Percentiles rank a stretch among this genome's conserved stretches.
phyloP scores from a whole-genome alignment of 2,329 filamentous ascomycete species.

The Ascochyta viciae-villosae region DNA sequence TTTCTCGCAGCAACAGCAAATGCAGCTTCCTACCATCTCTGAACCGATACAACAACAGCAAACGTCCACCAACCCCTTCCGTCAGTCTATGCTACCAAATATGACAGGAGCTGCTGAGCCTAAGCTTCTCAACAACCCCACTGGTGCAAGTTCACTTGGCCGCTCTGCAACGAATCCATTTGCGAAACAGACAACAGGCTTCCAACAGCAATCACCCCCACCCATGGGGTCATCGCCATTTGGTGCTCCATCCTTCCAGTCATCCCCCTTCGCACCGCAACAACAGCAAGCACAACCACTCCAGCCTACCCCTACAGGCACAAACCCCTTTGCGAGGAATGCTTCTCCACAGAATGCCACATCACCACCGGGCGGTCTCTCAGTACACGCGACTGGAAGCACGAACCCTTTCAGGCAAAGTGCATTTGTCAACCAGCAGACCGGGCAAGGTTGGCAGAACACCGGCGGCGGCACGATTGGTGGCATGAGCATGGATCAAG shows the following conservation, averaged over 20 bases:
- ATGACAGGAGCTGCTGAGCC: slow-evolving; percentile 32
- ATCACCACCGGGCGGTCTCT: slow-evolving; percentile 49
- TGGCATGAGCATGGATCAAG: slow-evolving; percentile 72
- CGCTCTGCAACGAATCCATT: slow-evolving; percentile 87
- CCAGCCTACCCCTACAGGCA: slow-evolving; percentile 69
- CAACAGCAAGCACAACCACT: slow-evolving; percentile 53
- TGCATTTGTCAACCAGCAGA: slow-evolving; percentile 86
- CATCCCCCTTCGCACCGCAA: slow-evolving; percentile 43
- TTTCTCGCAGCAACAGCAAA: slow-evolving; percentile 50
- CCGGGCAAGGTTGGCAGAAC: slow-evolving; percentile 87
- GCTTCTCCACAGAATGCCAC: slow-evolving; percentile 50
- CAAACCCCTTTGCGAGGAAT: slow-evolving; percentile 73
- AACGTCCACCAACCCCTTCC: slow-evolving; percentile 88
- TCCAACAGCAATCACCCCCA: slow-evolving; percentile 36
- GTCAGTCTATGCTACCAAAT: slow-evolving; percentile 78
- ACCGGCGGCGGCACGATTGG: slow-evolving; percentile 80
- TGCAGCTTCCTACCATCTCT: slow-evolving; percentile 42
- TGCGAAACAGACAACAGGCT: slow-evolving; percentile 64
- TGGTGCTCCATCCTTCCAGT: slow-evolving; percentile 35
- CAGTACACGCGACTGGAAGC: slow-evolving; percentile 80
- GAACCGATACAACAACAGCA: slow-evolving; percentile 56
- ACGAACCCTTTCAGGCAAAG: slow-evolving; percentile 96
- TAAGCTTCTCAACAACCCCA: slow-evolving; percentile 43
- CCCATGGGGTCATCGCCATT: slow-evolving; percentile 38
- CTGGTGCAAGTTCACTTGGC: slow-evolving; percentile 49